Evolutionary conservation across 2,329 filamentous ascomycete genomes (phyloP).

Genomic region (Penicillium occitanis): DNA sequence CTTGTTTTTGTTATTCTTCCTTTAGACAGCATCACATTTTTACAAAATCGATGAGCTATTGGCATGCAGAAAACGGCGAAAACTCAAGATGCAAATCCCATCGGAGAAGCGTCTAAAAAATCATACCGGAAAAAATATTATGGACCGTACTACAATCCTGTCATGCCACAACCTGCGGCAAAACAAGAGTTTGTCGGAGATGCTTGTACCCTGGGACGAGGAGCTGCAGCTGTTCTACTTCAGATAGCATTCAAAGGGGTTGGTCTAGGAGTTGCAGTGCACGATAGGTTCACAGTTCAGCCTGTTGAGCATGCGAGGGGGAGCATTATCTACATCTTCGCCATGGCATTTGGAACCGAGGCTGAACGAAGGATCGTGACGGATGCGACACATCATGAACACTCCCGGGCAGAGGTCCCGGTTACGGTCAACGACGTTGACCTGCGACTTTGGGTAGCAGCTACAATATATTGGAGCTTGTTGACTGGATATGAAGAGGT

Average conservation of each 20-base stretch:
- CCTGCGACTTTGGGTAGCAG: background rate
- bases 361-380: background rate
- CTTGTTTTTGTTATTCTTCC: background rate
- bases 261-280: background rate
- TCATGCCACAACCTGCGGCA: background rate
- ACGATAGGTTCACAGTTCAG: background rate
- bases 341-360: background rate
- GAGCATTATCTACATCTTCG: background rate
- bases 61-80: background rate
- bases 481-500: background rate
- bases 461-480: background rate
- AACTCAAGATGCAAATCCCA: background rate
- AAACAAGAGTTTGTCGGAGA: background rate
- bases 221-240: background rate
- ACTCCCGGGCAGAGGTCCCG: background rate
- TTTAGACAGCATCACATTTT: background rate
- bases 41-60: background rate
- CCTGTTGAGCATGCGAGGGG: background rate
- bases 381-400: background rate
- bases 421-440: background rate
- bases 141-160: background rate
- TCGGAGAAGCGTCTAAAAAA: background rate
- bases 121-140: background rate
- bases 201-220: background rate
- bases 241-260: background rate